These are phyloP conservation scores for Citrus cavaleriei DNA, from an alignment of 345 rosid genomes.

Conservation along the genomic window DNA sequence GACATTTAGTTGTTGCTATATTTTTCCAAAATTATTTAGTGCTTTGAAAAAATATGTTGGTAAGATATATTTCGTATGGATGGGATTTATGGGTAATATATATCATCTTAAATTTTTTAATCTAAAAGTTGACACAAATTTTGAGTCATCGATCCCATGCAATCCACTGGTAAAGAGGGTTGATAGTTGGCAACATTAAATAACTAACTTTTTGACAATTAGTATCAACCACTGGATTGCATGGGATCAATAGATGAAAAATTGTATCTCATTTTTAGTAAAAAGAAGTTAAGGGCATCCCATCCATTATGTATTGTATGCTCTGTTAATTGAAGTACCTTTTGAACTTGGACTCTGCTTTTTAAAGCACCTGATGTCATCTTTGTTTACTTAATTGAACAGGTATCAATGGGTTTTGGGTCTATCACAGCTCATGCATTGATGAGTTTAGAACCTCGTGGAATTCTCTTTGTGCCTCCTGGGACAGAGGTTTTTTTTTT, in stretches of 20 bases:
- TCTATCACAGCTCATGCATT: slow-evolving; percentile 79
- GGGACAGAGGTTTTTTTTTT: slow-evolving; percentile 74
- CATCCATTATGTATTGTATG: not conserved
- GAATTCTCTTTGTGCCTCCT: slow-evolving; percentile 75
- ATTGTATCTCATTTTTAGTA: not conserved
- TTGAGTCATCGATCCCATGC: no score
- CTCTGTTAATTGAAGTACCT: not conserved
- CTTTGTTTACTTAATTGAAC: slow-evolving; percentile 21
- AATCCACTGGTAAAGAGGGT: not conserved
- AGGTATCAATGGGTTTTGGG: slow-evolving; percentile 97
- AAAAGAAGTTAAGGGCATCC: no score
- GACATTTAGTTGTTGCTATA: not conserved
- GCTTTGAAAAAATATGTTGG: not conserved
- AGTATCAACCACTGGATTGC: not conserved
- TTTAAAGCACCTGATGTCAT: not conserved
- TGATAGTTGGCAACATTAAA: not conserved
- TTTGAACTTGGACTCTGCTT: not conserved
- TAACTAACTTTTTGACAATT: no score
- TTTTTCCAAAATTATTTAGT: not conserved
- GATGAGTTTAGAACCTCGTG: slow-evolving; percentile 93
- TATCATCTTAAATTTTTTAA: no score
- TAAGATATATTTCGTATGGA: not conserved
- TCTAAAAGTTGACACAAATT: no score
- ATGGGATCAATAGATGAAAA: not conserved
- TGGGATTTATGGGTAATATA: no score